phyloP scores from a whole-genome alignment of 1,284 basidiomycete species.

The Blastosporella zonata region DNA sequence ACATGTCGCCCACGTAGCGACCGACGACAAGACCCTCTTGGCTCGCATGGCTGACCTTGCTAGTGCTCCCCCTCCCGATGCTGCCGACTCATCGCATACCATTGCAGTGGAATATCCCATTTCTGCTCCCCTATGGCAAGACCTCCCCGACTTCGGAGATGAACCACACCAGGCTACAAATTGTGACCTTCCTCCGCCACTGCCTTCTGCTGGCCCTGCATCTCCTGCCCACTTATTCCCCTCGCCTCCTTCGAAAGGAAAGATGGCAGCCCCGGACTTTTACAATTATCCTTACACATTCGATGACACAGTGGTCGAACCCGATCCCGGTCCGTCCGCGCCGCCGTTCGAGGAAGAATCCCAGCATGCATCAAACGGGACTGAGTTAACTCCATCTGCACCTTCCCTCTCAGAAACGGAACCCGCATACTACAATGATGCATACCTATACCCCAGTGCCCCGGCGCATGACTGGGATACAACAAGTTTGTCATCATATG shows the following conservation, averaged over 20 bases:
- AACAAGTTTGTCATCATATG: not conserved
- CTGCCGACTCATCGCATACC: conserved; percentile 10
- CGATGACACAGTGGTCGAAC: conserved; percentile 34
- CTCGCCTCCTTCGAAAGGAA: conserved; percentile 39
- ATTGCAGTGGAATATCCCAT: conserved; percentile 22
- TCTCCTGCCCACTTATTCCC: conserved; percentile 38
- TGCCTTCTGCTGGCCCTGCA: conserved; percentile 23
- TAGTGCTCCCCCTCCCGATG: conserved; percentile 48
- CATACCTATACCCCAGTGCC: conserved; percentile 14
- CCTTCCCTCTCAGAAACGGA: conserved; percentile 28
- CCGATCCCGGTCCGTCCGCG: conserved; percentile 38
- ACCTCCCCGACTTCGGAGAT: conserved; percentile 31
- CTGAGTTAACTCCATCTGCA: conserved; percentile 24
- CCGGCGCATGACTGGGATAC: conserved; percentile 11
- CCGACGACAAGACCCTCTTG: conserved; percentile 68
- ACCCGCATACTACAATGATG: conserved; percentile 14
- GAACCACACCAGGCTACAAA: conserved; percentile 3
- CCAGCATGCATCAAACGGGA: conserved; percentile 34
- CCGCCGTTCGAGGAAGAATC: conserved; percentile 40
- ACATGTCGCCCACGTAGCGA: conserved; percentile 65
- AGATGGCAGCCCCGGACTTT: conserved; percentile 34
- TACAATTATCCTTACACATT: conserved; percentile 42
- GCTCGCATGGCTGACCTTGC: conserved; percentile 53
- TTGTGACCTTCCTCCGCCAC: conserved; percentile 8
- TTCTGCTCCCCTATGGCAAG: conserved; percentile 42